Evolutionary conservation across 2,329 filamentous ascomycete species (phyloP), one percentile per base, ranked within the genome.

Genomic region (Exophiala lecanii-corni): DNA sequence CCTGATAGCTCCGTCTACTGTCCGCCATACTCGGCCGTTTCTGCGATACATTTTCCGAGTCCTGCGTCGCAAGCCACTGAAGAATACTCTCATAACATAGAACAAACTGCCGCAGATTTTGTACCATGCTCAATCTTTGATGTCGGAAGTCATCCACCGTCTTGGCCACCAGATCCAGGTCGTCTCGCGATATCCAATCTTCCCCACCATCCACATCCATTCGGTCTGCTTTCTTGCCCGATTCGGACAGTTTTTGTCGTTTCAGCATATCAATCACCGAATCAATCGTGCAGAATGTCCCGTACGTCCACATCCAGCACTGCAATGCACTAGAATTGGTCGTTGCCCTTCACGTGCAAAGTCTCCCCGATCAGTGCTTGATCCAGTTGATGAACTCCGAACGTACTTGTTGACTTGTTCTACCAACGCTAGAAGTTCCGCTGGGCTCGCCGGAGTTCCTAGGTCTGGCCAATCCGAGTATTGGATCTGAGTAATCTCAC

Each of bases 391-490:
- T 49, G 57, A 59, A 16, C 57, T 54, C 70, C 63, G 13, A 68
- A 77, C 47, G 62, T 81, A 88, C 23, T 78, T 73, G 57, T 86
- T 92, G 56, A 84, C 86, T 39, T 95, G 78, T 63, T 96, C 89
- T n/a, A 97, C 86, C 12, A 98, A 69, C 2, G 84, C 86, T 12
- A 98, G 74, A 2, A 98, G 74, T 57, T 97, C 89, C 4, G 81
- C 79, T 1, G 92, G 89, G 57, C 94, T 85, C 0, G 92, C 89
- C 0, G 91, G 91, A 0, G 89, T 84, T 15, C 92, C 92, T 64
- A 97, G 96, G 59, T 98, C 92, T 0, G 92, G 92, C 92, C 92
- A 98, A n/a, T 84, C 82, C 0, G 88, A 81, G 62, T 96, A 97
- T 60, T 97, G 89, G 10, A 98, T 71, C 56, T 98, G 92, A 0